Conservation (phyloP, 2,329 filamentous ascomycete genomes). For the Fusarium mexicanum region DNA sequence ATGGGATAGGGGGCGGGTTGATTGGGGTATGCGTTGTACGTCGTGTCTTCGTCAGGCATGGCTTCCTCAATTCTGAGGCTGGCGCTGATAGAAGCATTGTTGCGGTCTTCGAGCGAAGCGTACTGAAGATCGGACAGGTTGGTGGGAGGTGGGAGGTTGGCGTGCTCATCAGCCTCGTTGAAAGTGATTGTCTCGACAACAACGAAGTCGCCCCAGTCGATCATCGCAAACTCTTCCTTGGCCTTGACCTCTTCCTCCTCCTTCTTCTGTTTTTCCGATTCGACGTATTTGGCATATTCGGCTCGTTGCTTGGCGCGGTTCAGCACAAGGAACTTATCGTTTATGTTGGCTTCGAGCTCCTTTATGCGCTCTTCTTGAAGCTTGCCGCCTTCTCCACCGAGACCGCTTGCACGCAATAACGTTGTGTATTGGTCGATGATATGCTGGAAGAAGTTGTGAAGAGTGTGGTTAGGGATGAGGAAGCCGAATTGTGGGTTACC, state of each 20-base stretch:
- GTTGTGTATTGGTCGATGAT: constrained; percentile 94
- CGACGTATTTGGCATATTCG: constrained; percentile 86
- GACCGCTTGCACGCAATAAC: constrained; percentile 73
- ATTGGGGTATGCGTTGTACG: constrained; percentile 59
- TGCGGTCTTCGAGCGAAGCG: constrained; percentile 93
- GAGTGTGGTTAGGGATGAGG: constrained; percentile 90
- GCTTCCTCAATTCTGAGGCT: constrained; percentile 93
- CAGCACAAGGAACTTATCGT: constrained; percentile 83
- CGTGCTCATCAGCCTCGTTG: constrained; percentile 85
- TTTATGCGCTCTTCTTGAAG: constrained; percentile 76
- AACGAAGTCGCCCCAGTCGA: constrained; percentile 98
- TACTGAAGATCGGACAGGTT: constrained; percentile 92
- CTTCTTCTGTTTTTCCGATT: constrained; percentile 86
- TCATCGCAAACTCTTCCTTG: constrained; percentile 78
- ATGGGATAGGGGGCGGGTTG: constrained; percentile 52
- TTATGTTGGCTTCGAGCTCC: constrained; percentile 77
- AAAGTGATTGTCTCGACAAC: constrained; percentile 96
- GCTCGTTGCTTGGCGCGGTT: constrained; percentile 85
- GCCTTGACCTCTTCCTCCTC: constrained; percentile 89
- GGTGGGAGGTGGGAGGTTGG: constrained; percentile 87
- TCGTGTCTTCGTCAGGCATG: constrained; percentile 81
- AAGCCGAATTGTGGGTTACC: constrained; percentile 97
- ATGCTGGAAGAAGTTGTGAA: constrained; percentile 94
- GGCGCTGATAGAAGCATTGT: constrained; percentile 84
- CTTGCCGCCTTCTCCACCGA: constrained; percentile 72